A percentile compares a stretch with the other conserved stretches of the same genome.
Evolutionary conservation across 164 flowering plant species (phyloP).

Genomic region (Cinnamomum chago): DNA sequence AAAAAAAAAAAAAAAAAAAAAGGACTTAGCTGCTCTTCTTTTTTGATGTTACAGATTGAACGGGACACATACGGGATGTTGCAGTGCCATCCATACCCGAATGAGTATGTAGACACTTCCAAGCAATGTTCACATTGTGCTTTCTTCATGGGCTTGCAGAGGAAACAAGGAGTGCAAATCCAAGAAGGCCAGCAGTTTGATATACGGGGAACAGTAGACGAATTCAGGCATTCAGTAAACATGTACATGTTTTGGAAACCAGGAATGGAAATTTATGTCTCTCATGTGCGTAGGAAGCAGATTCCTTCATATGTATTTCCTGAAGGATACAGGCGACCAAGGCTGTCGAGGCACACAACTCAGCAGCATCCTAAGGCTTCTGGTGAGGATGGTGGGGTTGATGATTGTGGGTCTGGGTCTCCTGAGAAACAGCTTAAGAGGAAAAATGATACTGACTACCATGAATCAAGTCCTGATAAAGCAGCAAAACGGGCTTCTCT

Average conservation of each 20-base stretch:
- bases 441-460: slow-evolving; percentile 10
- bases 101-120: slow-evolving; percentile 61
- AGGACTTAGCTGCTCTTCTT: background rate
- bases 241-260: slow-evolving; percentile 84
- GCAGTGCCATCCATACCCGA: slow-evolving; percentile 96
- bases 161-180: slow-evolving; percentile 69
- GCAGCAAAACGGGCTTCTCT: slow-evolving; percentile 9
- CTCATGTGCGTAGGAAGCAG: slow-evolving; percentile 85
- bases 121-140: slow-evolving; percentile 72
- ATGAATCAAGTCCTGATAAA: slow-evolving; percentile 3
- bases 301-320: slow-evolving; percentile 82
- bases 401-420: slow-evolving; percentile 27
- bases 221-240: slow-evolving; percentile 67
- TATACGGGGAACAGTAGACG: slow-evolving; percentile 86
- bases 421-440: slow-evolving; percentile 25
- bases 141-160: slow-evolving; percentile 93
- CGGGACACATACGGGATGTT: slow-evolving; percentile 82
- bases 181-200: slow-evolving; percentile 98
- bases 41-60: slow-evolving; percentile 63
- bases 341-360: slow-evolving; percentile 37
- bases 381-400: slow-evolving; percentile 25
- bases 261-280: slow-evolving; percentile 89
- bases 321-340: slow-evolving; percentile 62
- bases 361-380: slow-evolving; percentile 33
- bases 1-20: no score